Evolutionary conservation across 768 basidiomycete genomes (phyloP).

Genomic region (Erythrobasidium yunnanense): DNA sequence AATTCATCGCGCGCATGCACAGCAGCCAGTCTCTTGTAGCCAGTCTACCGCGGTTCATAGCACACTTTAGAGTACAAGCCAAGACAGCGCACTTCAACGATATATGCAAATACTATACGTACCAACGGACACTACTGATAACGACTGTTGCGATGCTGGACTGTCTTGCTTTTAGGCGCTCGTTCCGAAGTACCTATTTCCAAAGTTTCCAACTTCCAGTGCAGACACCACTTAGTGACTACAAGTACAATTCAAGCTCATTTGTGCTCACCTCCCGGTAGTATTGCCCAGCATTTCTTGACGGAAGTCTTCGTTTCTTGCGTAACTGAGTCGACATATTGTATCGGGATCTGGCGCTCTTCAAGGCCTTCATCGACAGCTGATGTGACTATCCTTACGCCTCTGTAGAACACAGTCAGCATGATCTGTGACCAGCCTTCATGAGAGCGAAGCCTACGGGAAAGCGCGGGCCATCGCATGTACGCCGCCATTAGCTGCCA

Average conservation of each 20-base stretch:
- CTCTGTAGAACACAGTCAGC: neutral
- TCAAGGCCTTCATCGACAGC: slow-evolving; percentile 25
- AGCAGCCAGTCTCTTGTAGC: too few relatives aligned
- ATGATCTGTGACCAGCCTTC: neutral
- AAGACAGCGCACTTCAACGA: too few relatives aligned
- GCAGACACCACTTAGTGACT: neutral
- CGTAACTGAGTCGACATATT: neutral
- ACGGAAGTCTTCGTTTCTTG: neutral
- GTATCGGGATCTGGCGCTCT: slow-evolving; percentile 19
- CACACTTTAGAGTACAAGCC: too few relatives aligned
- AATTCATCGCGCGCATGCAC: too few relatives aligned
- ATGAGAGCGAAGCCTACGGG: slow-evolving; percentile 49
- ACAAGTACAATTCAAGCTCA: neutral
- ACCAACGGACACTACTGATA: too few relatives aligned
- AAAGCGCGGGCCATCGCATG: slow-evolving; percentile 69
- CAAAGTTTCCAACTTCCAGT: slow-evolving; percentile 13
- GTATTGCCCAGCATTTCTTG: slow-evolving; percentile 32
- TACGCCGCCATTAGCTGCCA: slow-evolving; percentile 70
- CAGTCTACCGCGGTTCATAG: too few relatives aligned
- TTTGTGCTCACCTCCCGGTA: slow-evolving; percentile 25
- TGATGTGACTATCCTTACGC: slow-evolving; percentile 26
- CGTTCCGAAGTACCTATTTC: slow-evolving; percentile 24
- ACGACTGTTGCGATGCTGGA: too few relatives aligned
- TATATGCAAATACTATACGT: too few relatives aligned
- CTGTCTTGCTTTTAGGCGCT: too few relatives aligned